These are phyloP conservation scores for Leccinum truebloodii DNA, from an alignment of 768 basidiomycete species.

Conservation along the genomic window DNA sequence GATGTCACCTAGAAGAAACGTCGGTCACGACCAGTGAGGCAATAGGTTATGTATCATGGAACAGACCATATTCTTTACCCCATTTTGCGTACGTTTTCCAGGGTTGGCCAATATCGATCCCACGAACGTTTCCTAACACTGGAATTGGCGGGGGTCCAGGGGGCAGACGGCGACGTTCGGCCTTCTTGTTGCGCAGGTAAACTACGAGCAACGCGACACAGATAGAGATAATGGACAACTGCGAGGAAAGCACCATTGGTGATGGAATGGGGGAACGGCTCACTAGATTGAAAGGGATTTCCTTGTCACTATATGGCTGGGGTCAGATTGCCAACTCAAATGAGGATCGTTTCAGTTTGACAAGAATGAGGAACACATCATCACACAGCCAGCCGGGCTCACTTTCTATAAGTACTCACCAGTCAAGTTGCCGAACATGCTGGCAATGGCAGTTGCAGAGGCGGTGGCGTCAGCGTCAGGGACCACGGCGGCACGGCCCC, in stretches of 20 bases:
- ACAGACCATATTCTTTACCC: slow-evolving; percentile 22
- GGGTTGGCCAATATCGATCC: slow-evolving; percentile 20
- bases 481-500: too few relatives aligned
- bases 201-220: slow-evolving; percentile 11
- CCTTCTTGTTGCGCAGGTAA: slow-evolving; percentile 14
- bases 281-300: neutral
- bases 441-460: too few relatives aligned
- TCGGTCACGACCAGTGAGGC: neutral
- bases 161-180: slow-evolving; percentile 14
- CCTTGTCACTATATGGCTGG: neutral
- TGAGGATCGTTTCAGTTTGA: neutral
- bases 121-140: slow-evolving; percentile 20
- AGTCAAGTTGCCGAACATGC: neutral
- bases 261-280: neutral
- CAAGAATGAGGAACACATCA: neutral
- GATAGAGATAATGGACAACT: slow-evolving; percentile 6
- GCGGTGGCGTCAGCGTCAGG: too few relatives aligned
- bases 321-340: neutral
- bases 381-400: neutral
- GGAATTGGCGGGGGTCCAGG: slow-evolving; percentile 27
- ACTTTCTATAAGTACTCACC: neutral
- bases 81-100: slow-evolving; percentile 26
- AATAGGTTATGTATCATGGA: neutral
- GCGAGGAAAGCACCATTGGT: slow-evolving; percentile 4
- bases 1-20: slow-evolving; percentile 17